Evolutionary conservation across 768 basidiomycete genomes (phyloP).

Genomic region (Kondoa malvinella): DNA sequence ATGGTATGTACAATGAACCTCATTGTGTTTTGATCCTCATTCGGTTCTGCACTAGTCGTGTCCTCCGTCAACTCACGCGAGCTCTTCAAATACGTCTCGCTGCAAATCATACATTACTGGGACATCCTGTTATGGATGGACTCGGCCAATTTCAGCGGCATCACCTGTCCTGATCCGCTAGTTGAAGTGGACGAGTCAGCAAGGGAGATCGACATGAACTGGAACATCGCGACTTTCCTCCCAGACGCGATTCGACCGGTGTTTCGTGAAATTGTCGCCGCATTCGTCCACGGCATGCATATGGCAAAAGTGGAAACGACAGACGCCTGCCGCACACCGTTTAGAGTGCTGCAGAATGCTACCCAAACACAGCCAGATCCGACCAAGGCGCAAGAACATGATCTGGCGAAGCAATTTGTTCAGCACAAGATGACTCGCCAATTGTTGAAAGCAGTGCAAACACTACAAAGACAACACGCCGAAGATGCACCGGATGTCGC

Average conservation of each 20-base stretch:
- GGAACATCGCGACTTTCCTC: constrained; percentile 83
- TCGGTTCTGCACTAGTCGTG: constrained; percentile 47
- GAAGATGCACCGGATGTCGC: constrained; percentile 9
- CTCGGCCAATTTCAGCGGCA: constrained; percentile 70
- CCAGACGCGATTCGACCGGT: constrained; percentile 63
- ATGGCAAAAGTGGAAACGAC: constrained; percentile 44
- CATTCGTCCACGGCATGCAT: constrained; percentile 72
- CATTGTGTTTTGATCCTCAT: not conserved
- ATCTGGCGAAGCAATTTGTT: constrained; percentile 57
- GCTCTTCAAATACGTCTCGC: constrained; percentile 78
- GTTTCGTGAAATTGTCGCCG: constrained; percentile 55
- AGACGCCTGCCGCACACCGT: constrained; percentile 47
- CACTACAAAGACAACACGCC: constrained; percentile 40
- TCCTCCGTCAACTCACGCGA: constrained; percentile 87
- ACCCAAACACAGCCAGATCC: constrained; percentile 45
- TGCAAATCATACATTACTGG: constrained; percentile 74
- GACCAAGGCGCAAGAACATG: constrained; percentile 51
- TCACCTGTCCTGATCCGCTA: constrained; percentile 61
- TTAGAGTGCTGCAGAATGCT: constrained; percentile 51
- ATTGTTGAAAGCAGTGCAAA: constrained; percentile 50
- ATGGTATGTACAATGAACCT: constrained; percentile 30
- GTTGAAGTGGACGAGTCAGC: constrained; percentile 40
- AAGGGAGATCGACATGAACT: constrained; percentile 55
- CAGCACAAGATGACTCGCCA: constrained; percentile 60
- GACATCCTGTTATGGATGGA: constrained; percentile 95